Conservation (phyloP, 106 monocot species). For the Phalaenopsis equestris region DNA sequence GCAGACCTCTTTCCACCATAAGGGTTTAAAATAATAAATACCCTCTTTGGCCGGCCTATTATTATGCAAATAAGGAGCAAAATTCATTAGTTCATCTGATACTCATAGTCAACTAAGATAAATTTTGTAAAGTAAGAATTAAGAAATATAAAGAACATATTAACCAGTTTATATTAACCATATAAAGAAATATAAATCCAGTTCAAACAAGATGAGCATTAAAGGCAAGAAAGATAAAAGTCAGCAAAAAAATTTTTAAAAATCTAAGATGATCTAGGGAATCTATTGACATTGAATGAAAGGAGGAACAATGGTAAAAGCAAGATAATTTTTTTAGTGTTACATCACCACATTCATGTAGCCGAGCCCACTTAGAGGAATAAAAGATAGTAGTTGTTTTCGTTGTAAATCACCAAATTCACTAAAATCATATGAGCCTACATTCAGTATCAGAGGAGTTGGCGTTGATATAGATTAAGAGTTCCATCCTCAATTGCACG, state of each 20-base stretch:
- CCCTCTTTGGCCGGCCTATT: constrained; percentile 68
- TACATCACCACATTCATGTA: too few relatives aligned
- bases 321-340: too few relatives aligned
- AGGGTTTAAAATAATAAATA: constrained; percentile 83
- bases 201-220: not conserved
- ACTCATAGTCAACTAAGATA: not conserved
- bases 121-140: not conserved
- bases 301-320: not conserved
- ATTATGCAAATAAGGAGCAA: not conserved
- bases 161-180: not conserved
- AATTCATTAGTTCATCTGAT: not conserved
- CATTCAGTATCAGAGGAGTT: too few relatives aligned
- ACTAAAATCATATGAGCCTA: not conserved
- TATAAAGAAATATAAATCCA: too few relatives aligned
- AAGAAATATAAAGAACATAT: not conserved
- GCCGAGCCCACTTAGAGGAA: too few relatives aligned
- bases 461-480: too few relatives aligned
- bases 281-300: not conserved
- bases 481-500: too few relatives aligned
- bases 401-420: not conserved
- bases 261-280: not conserved
- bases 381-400: too few relatives aligned
- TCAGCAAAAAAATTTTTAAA: not conserved
- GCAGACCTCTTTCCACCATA: constrained; percentile 79
- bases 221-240: not conserved